These are phyloP conservation scores for Fusarium equiseti DNA, from an alignment of 2,329 filamentous ascomycete species.

Conservation along the genomic window DNA sequence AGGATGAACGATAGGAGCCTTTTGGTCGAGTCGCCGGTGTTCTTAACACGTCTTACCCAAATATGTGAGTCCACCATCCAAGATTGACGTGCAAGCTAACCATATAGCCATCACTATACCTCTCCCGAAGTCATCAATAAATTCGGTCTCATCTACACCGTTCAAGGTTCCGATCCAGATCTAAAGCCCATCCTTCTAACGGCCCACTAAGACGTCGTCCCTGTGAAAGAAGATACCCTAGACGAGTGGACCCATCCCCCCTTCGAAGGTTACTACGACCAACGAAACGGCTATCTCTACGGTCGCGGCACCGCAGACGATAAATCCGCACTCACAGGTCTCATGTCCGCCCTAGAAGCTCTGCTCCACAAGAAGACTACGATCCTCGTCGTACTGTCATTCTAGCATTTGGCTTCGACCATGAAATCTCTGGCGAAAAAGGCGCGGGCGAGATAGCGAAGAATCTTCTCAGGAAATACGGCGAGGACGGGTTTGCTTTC, in stretches of 20 bases:
- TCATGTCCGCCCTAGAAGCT: conserved; percentile 57
- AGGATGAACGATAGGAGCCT: conserved; percentile 65
- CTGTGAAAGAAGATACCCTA: conserved; percentile 55
- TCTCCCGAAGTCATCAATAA: conserved; percentile 67
- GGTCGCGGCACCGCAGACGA: conserved; percentile 56
- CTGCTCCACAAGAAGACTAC: conserved; percentile 62
- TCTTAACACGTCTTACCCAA: conserved; percentile 62
- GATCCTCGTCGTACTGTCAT: conserved; percentile 67
- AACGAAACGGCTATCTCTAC: conserved; percentile 51
- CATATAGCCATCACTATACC: conserved; percentile 51
- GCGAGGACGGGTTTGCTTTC: conserved; percentile 66
- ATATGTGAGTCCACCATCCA: conserved; percentile 50
- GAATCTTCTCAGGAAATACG: conserved; percentile 63
- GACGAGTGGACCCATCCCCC: conserved; percentile 54
- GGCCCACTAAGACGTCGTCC: conserved; percentile 58
- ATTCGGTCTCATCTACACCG: conserved; percentile 69
- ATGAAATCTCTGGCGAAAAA: conserved; percentile 67
- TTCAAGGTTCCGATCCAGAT: conserved; percentile 62
- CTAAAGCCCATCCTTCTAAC: conserved; percentile 57
- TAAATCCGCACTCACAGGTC: conserved; percentile 55
- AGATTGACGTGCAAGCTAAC: no score
- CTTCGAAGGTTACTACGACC: conserved; percentile 54
- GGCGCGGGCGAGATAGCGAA: conserved; percentile 66
- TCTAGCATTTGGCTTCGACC: conserved; percentile 72
- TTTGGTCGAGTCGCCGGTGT: conserved; percentile 57